Evolutionary conservation across 768 basidiomycete genomes (phyloP), one percentile per base, ranked within the genome.

Genomic region (Scleroderma citrinum): DNA sequence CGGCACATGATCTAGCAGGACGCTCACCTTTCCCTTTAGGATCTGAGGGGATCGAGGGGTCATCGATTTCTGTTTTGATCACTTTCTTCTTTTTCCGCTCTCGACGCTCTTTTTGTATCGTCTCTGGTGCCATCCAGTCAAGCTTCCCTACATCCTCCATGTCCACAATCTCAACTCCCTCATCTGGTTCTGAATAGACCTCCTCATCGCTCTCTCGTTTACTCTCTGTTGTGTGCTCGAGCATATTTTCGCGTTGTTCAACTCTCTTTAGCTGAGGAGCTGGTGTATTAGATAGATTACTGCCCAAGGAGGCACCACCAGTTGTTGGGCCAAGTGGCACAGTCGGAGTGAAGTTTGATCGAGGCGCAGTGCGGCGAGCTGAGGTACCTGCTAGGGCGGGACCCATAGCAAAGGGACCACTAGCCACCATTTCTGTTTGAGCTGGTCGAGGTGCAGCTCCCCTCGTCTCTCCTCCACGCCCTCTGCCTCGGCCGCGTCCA

Each of bases 91-190:
- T 58, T 38, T 65, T 66, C 49, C 62, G 57, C 39, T 69, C 66
- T 31, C 59, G 57, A 16, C 63, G 72, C 47, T 82, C 78, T 55
- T 71, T 82, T 47, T 69, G 72, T 47, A 91, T 59, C 52, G 76
- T 82, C 60, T 91, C 87, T 1, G 90, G 90, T 7, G 90, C 90
- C 83, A 89, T 89, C 81, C 83, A 90, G 63, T 92, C 90, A 81
- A 92, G 80, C 52, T 81, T 71, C 44, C 76, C 69, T 26, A 92
- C 81, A 50, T 83, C 75, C 26, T 83, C 81, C 79, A 92, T 85
- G 59, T 92, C 90, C 35, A 92, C 72, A 46, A 92, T 89, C 68
- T 91, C 87, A 21, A 91, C 85, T 11, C 87, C 89, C 47, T 90
- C 87, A 57, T 92, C 90, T 12, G 87, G 86, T 51, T 92, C 90